Evolutionary conservation across 2,329 filamentous ascomycete genomes (phyloP), one percentile per base, ranked within the genome.

Genomic region (Alternaria consortialis): DNA sequence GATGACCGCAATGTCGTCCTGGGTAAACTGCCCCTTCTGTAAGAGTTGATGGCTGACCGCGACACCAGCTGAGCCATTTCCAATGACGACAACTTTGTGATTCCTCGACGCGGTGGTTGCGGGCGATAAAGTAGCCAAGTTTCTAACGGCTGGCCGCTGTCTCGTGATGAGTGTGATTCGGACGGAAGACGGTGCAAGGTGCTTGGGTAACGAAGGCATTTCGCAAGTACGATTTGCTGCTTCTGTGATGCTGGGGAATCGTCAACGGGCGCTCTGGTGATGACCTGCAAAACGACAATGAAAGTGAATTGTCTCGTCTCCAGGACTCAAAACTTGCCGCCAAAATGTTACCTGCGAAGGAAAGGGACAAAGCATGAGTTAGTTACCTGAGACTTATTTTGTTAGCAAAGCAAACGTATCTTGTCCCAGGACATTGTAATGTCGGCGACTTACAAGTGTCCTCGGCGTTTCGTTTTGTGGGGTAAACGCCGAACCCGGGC

Each of bases 21-120:
- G 77, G 0, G 75, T 63, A 68, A 90, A 90, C 23, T 82, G 82
- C 37, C 86, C 87, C 0, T 82, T 80, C 2, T 83, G 83, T 5
- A 91, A 83, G 2, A 92, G 85, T 78, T 92, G 89, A 71, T 91
- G 88, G 70, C 87, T 87, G 70, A 90, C 84, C 1, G 86, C 79
- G 11, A 91, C 77, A 53, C 90, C 90, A 39, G 89, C 90, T 11
- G 86, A 82, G 32, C 90, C 90, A 52, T 85, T 89, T 53, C 90
- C 90, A 29, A 91, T 81, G 1, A 91, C 84, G 11, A 91, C 86
- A 12, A 91, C 82, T 70, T 85, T 88, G 81, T 91, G 89, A 65
- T 80, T 82, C 46, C 76, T 78, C 25, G 77, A 71, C 13, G 74
- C 68, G 37, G 77, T 69, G 55, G 31, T 66, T 4, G 65, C 65